phyloP scores from a whole-genome alignment of 2,329 filamentous ascomycete genomes.

The Ramularia collo-cygni region DNA sequence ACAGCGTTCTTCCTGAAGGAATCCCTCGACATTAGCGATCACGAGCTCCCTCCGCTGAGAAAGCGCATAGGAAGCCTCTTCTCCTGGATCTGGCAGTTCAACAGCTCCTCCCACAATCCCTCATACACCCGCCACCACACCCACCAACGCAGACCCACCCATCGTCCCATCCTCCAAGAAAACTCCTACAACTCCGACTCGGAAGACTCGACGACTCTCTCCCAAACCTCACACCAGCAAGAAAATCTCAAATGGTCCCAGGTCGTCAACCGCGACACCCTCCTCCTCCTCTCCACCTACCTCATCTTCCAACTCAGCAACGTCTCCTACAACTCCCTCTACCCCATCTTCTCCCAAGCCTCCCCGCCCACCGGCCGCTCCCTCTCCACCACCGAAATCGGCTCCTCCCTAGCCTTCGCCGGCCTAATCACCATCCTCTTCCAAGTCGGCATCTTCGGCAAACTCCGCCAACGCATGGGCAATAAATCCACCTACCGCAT shows the following conservation, averaged over 20 bases:
- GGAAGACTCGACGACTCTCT: slow-evolving; percentile 20
- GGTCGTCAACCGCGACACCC: slow-evolving; percentile 71
- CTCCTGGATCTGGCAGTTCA: slow-evolving; percentile 64
- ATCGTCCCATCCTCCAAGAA: slow-evolving; percentile 10
- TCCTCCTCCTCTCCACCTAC: slow-evolving; percentile 77
- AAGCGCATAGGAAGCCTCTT: slow-evolving; percentile 56
- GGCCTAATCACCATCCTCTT: slow-evolving; percentile 82
- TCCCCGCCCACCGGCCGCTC: slow-evolving; percentile 67
- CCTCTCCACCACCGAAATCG: slow-evolving; percentile 72
- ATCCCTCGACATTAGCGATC: slow-evolving; percentile 64
- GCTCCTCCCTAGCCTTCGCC: slow-evolving; percentile 75
- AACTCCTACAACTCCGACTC: slow-evolving; percentile 12
- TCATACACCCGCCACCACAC: slow-evolving; percentile 46
- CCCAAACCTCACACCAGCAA: slow-evolving; percentile 30
- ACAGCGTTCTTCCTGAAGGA: slow-evolving; percentile 80
- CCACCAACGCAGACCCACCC: slow-evolving; percentile 9
- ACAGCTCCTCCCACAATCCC: slow-evolving; percentile 49
- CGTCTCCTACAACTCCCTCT: slow-evolving; percentile 90
- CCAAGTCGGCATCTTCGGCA: slow-evolving; percentile 78
- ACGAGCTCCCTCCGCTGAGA: slow-evolving; percentile 53
- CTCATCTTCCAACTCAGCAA: slow-evolving; percentile 91
- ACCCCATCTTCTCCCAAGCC: slow-evolving; percentile 83
- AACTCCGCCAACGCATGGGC: slow-evolving; percentile 68
- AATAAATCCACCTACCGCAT: slow-evolving; percentile 79
- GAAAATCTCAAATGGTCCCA: slow-evolving; percentile 45